A percentile compares a stretch with the other conserved stretches of the same genome.
These are phyloP conservation scores for Capsicum baccatum DNA, from an alignment of 257 asterid species.

Conservation along the genomic window DNA sequence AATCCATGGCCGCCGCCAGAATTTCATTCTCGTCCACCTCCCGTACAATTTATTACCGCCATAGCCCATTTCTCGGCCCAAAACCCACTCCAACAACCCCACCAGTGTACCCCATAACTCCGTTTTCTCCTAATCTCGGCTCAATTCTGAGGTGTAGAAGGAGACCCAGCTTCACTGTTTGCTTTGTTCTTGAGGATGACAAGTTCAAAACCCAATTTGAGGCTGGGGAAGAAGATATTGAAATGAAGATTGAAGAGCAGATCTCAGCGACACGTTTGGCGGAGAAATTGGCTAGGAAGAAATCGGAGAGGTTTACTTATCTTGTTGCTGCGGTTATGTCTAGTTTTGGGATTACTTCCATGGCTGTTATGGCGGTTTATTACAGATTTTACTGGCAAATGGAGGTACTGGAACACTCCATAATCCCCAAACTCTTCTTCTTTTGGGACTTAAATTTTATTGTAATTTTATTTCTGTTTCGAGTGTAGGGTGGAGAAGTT, in stretches of 20 bases:
- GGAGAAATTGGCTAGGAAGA: slow-evolving; percentile 74
- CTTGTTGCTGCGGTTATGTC: slow-evolving; percentile 42
- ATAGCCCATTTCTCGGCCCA: slow-evolving; percentile 46
- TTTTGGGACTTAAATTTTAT: background rate
- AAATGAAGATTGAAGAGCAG: slow-evolving; percentile 45
- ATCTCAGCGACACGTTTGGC: slow-evolving; percentile 43
- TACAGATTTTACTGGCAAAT: slow-evolving; percentile 32
- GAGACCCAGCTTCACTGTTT: slow-evolving; percentile 52
- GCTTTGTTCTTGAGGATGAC: slow-evolving; percentile 64
- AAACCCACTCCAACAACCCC: slow-evolving; percentile 35
- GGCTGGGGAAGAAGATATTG: slow-evolving; percentile 33
- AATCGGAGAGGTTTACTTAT: slow-evolving; percentile 82
- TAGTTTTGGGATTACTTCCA: slow-evolving; percentile 25
- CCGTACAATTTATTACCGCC: slow-evolving; percentile 33
- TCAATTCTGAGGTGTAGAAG: slow-evolving; percentile 35
- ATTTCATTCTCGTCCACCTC: slow-evolving; percentile 45
- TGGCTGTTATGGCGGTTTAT: slow-evolving; percentile 28
- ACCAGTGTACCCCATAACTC: slow-evolving; percentile 30
- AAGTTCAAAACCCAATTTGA: slow-evolving; percentile 38
- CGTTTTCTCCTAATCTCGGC: slow-evolving; percentile 28
- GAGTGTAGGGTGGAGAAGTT: slow-evolving; percentile 75
- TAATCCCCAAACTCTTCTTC: background rate
- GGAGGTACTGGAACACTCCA: background rate
- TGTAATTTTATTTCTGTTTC: background rate
- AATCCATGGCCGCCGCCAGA: slow-evolving; percentile 44